These are phyloP conservation scores for Mucor velutinosus DNA, from an alignment of 371 early-diverging fungal species.

Conservation along the genomic window DNA sequence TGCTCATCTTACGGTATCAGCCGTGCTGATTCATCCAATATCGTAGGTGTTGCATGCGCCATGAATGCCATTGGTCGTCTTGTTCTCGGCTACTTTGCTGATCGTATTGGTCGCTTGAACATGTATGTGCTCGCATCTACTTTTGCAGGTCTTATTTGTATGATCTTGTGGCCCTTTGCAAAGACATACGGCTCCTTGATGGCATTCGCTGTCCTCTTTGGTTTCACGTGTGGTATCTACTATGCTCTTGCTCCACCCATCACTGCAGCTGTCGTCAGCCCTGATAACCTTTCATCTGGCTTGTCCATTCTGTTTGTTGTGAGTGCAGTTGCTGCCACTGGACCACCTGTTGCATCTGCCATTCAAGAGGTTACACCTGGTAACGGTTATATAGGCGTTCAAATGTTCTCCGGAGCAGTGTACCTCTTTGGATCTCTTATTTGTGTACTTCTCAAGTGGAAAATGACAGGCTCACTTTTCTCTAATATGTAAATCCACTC, in stretches of 20 bases:
- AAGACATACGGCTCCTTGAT: slow-evolving; percentile 43
- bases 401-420: slow-evolving; percentile 44
- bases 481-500: slow-evolving; percentile 19
- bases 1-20: slow-evolving; percentile 28
- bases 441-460: slow-evolving; percentile 23
- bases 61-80: slow-evolving; percentile 68
- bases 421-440: slow-evolving; percentile 35
- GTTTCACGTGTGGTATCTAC: slow-evolving; percentile 41
- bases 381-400: slow-evolving; percentile 38
- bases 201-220: slow-evolving; percentile 55
- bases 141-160: slow-evolving; percentile 42
- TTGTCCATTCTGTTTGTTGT: slow-evolving; percentile 57
- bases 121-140: slow-evolving; percentile 27
- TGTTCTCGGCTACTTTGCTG: slow-evolving; percentile 61
- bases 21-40: slow-evolving; percentile 22
- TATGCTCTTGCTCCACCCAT: slow-evolving; percentile 54
- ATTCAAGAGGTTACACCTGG: slow-evolving; percentile 30
- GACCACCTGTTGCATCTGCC: slow-evolving; percentile 38
- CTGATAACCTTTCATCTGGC: slow-evolving; percentile 53
- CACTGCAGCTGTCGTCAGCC: slow-evolving; percentile 55
- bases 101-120: slow-evolving; percentile 64
- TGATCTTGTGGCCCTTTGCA: slow-evolving; percentile 62
- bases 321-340: slow-evolving; percentile 39
- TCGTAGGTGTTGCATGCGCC: slow-evolving; percentile 35
- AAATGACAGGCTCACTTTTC: slow-evolving; percentile 26